Evolutionary conservation across 1,284 basidiomycete species (phyloP).

Genomic region (Boletus semigastroideus): DNA sequence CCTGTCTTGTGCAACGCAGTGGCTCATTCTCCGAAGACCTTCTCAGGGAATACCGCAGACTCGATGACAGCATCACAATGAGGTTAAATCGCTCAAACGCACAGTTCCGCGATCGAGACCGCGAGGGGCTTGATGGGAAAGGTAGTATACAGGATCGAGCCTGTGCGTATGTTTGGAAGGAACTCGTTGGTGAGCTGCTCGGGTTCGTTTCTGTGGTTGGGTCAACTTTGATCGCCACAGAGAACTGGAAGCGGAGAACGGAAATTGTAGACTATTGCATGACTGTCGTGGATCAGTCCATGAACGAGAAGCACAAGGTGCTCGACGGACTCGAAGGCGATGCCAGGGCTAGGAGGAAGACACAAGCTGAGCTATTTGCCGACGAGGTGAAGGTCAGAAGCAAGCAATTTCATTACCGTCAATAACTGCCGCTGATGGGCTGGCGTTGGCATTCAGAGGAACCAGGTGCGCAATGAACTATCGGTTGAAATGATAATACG

Average conservation of each 20-base stretch:
- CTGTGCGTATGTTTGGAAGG: conserved; percentile 78
- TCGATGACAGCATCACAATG: conserved; percentile 85
- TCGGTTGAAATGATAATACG: conserved; percentile 79
- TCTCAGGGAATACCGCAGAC: conserved; percentile 79
- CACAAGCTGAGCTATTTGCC: conserved; percentile 58
- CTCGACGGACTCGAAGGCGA: conserved; percentile 45
- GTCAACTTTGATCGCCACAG: conserved; percentile 39
- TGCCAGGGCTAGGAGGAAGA: conserved; percentile 45
- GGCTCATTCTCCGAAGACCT: conserved; percentile 55
- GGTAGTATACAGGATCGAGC: conserved; percentile 67
- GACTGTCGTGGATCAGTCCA: conserved; percentile 64
- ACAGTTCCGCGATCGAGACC: conserved; percentile 72
- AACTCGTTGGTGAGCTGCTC: conserved; percentile 65
- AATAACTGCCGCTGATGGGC: conserved; percentile 32
- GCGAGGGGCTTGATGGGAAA: conserved; percentile 40
- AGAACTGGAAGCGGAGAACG: conserved; percentile 81
- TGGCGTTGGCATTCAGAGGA: conserved; percentile 49
- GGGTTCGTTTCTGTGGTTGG: conserved; percentile 7
- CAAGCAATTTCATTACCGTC: conserved; percentile 20
- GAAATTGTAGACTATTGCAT: conserved; percentile 82
- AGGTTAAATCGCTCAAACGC: conserved; percentile 82
- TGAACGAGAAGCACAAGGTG: conserved; percentile 57
- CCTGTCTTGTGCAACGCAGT: conserved; percentile 8
- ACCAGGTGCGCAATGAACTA: conserved; percentile 79
- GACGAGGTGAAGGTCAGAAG: conserved; percentile 73